These are phyloP conservation scores for Phalaenopsis aphrodite DNA, from an alignment of 106 monocot genomes.

Conservation along the genomic window DNA sequence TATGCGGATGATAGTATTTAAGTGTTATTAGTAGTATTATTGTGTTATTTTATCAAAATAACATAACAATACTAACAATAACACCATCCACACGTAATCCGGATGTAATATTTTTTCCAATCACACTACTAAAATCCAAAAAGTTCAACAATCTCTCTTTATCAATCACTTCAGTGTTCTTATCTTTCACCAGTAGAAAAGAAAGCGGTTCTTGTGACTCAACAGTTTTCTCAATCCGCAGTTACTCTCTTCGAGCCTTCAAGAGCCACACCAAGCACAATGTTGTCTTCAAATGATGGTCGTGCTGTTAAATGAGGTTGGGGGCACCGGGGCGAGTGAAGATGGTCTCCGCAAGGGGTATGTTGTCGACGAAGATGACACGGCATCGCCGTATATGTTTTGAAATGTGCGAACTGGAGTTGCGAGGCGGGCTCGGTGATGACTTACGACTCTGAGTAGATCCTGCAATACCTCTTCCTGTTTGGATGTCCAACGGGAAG, in stretches of 20 bases:
- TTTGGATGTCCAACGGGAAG: background rate
- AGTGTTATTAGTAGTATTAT: too few relatives aligned
- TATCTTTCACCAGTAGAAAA: too few relatives aligned
- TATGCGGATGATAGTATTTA: too few relatives aligned
- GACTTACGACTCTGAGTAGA: conserved; percentile 83
- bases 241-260: conserved; percentile 41
- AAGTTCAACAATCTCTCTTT: too few relatives aligned
- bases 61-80: too few relatives aligned
- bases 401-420: conserved; percentile 93
- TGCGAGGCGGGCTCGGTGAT: conserved; percentile 86
- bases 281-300: conserved; percentile 47
- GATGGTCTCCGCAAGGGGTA: conserved; percentile 18
- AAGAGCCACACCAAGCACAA: conserved; percentile 59
- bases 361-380: conserved; percentile 16
- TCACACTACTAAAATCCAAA: too few relatives aligned
- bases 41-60: too few relatives aligned
- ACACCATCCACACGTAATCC: too few relatives aligned
- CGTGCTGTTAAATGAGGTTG: conserved; percentile 7
- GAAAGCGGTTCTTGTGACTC: too few relatives aligned
- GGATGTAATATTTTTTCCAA: too few relatives aligned
- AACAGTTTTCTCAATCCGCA: too few relatives aligned
- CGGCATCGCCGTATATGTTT: conserved; percentile 56
- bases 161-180: too few relatives aligned
- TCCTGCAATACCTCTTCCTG: conserved; percentile 86
- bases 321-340: conserved; percentile 27